Evolutionary conservation across 129 eudicot genomes (phyloP).

Genomic region (Rutidosis leptorrhynchoides): DNA sequence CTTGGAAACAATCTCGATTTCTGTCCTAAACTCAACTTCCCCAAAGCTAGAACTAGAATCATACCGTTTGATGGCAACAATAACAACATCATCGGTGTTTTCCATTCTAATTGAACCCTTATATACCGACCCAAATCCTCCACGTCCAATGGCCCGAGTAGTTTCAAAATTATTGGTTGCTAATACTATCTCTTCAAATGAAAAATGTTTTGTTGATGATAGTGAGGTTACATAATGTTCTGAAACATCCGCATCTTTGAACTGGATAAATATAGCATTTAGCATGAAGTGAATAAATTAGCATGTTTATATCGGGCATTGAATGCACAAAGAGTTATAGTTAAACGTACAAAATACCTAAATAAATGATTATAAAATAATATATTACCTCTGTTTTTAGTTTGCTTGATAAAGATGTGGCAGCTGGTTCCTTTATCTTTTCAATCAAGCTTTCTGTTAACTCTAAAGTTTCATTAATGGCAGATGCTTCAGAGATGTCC

Average conservation of each 20-base stretch:
- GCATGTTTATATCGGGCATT: background rate
- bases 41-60: background rate
- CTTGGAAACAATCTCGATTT: background rate
- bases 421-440: background rate
- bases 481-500: constrained; percentile 15
- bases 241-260: background rate
- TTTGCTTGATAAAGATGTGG: background rate
- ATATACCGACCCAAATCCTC: constrained; percentile 28
- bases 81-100: background rate
- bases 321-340: background rate
- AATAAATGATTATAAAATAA: background rate
- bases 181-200: constrained; percentile 32
- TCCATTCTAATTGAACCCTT: constrained; percentile 9
- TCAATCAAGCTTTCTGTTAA: background rate
- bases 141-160: constrained; percentile 28
- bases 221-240: background rate
- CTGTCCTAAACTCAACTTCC: background rate
- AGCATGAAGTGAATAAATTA: background rate
- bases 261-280: background rate
- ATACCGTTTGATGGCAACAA: background rate
- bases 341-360: background rate
- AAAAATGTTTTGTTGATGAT: constrained; percentile 20
- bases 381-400: background rate
- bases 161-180: constrained; percentile 34
- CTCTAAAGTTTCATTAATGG: background rate